phyloP scores from a whole-genome alignment of 768 basidiomycete species.

The Obba rivulosa region DNA sequence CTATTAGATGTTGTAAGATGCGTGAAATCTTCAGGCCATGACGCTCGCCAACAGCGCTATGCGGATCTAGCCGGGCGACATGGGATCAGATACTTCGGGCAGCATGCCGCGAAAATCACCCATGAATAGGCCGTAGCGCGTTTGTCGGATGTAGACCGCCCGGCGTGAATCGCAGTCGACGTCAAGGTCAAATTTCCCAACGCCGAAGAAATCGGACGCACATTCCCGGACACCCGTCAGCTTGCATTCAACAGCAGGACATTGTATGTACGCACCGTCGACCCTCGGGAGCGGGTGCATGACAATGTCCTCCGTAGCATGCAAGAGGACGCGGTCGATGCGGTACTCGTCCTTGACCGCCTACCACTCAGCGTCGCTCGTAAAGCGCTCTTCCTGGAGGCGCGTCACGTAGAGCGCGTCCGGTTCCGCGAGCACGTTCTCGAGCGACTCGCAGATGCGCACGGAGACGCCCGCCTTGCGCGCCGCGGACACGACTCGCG shows the following conservation, averaged over 20 bases:
- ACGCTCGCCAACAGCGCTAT: slow-evolving; percentile 51
- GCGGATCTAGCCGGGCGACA: slow-evolving; percentile 33
- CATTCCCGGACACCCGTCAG: neutral
- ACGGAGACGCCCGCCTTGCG: slow-evolving; percentile 79
- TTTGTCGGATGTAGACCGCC: slow-evolving; percentile 97
- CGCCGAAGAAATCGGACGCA: neutral
- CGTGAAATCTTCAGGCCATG: slow-evolving; percentile 19
- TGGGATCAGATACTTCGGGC: neutral
- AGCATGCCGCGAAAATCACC: slow-evolving; percentile 30
- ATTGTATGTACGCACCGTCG: slow-evolving; percentile 49
- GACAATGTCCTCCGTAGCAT: slow-evolving; percentile 96
- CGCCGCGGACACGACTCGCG: slow-evolving; percentile 75
- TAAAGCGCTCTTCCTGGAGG: slow-evolving; percentile 92
- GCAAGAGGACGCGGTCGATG: slow-evolving; percentile 88
- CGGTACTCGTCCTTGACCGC: slow-evolving; percentile 89
- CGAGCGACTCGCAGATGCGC: slow-evolving; percentile 78
- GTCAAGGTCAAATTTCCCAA: slow-evolving; percentile 94
- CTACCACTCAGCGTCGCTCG: slow-evolving; percentile 76
- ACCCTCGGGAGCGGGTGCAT: slow-evolving; percentile 98
- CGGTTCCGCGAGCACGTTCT: slow-evolving; percentile 86
- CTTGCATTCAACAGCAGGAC: neutral
- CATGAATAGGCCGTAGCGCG: slow-evolving; percentile 97
- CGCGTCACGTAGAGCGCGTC: slow-evolving; percentile 97
- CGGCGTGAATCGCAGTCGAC: slow-evolving; percentile 94
- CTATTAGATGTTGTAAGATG: too few relatives aligned